Conservation (phyloP, 495 filamentous ascomycete species). For the Schizothecium vesticola region DNA sequence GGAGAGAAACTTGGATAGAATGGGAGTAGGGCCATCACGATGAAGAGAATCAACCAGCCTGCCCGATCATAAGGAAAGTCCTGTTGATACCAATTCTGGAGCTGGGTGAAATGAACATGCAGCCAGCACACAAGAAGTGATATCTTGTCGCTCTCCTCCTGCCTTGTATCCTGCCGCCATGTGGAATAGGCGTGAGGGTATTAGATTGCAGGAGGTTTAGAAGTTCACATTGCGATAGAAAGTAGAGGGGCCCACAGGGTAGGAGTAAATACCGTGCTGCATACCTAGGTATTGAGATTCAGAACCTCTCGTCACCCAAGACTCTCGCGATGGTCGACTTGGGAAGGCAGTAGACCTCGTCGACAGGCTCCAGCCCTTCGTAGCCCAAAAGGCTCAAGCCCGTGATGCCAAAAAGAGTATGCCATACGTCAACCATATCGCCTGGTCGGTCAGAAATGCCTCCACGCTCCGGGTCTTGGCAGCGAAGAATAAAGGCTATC, state of each 20-base stretch:
- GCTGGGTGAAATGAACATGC: not conserved
- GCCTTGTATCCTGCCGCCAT: conserved; percentile 67
- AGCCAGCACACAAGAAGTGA: conserved; percentile 1
- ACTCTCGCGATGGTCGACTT: conserved; percentile 55
- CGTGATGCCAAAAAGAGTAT: conserved; percentile 84
- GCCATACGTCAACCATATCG: conserved; percentile 95
- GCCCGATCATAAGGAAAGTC: not conserved
- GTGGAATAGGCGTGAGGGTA: conserved; percentile 51
- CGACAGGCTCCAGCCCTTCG: conserved; percentile 71
- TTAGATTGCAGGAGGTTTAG: conserved; percentile 64
- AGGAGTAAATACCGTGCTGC: not conserved
- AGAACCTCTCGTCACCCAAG: conserved; percentile 30
- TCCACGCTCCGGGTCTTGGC: conserved; percentile 79
- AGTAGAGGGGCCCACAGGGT: not conserved
- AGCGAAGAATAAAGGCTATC: conserved; percentile 71
- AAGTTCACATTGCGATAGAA: conserved; percentile 1
- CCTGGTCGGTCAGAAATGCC: conserved; percentile 88
- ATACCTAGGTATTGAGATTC: not conserved
- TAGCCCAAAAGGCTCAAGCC: conserved; percentile 78
- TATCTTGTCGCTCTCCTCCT: conserved; percentile 53
- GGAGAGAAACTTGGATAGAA: not conserved
- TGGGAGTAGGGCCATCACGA: not conserved
- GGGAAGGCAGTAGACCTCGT: conserved; percentile 86
- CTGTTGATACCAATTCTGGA: not conserved
- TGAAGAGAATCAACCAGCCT: not conserved